Evolutionary conservation across 2,329 filamentous ascomycete genomes (phyloP).

Genomic region (Epichloe amarillans): DNA sequence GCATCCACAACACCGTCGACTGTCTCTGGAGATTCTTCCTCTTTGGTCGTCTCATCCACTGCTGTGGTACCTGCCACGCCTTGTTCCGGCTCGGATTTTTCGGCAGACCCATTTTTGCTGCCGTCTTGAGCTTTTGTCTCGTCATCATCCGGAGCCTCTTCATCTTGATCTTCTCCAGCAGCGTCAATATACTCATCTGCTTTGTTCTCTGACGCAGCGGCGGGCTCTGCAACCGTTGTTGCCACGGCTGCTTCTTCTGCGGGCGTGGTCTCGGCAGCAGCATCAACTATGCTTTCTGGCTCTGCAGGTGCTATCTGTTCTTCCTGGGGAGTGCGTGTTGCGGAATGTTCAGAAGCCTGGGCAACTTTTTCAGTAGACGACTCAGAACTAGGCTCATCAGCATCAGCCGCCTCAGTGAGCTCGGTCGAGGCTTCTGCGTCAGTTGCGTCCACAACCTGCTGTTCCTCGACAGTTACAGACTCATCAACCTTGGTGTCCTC

Average conservation of each 20-base stretch:
- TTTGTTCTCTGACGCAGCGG: background rate
- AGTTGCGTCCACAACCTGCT: background rate
- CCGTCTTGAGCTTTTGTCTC: conserved; percentile 1
- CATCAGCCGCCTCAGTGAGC: background rate
- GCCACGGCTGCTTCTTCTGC: conserved; percentile 5
- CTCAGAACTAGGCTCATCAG: background rate
- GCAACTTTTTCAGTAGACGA: conserved; percentile 1
- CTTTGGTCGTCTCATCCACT: background rate
- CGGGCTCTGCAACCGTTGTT: background rate
- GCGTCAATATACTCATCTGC: background rate
- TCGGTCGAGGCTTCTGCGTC: background rate
- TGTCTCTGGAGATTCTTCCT: background rate
- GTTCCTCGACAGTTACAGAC: background rate
- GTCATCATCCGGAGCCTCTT: background rate
- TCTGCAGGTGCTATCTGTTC: background rate
- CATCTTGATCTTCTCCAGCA: conserved; percentile 3
- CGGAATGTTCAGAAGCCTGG: background rate
- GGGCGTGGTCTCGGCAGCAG: background rate
- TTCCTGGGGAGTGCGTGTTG: background rate
- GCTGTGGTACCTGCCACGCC: background rate
- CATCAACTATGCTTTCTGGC: background rate
- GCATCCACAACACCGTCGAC: background rate
- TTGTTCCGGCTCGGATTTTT: conserved; percentile 1
- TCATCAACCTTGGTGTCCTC: background rate
- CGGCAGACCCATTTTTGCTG: background rate